Base-by-base conservation (phyloP, 352 stramenopile species). In the Pythium scleroteichum region DNA sequence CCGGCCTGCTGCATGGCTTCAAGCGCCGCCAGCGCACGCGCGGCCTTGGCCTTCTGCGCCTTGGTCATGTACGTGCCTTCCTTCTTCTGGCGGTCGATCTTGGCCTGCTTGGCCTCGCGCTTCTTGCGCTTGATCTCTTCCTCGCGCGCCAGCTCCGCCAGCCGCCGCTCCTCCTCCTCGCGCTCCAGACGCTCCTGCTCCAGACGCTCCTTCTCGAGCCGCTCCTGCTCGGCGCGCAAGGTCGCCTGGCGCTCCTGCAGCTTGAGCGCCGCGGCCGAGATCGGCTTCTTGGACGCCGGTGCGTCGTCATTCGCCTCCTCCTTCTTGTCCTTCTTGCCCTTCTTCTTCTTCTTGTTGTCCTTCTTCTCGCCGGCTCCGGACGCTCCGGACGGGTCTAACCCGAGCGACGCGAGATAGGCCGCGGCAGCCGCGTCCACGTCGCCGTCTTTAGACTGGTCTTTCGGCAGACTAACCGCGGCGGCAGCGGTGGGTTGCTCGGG, bases 11-110 rank as follows among this genome's bases (percentile, higher is more conserved):
- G 83, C 94, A 99, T 96, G 13, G 90, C 88, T 66, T 98, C 87
- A 17, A 98, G 69, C 33, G 93, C 80, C 13, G 90, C 87, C 68
- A 98, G 79, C 17, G 93, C 90, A 53, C 90, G 78, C 46, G 79
- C 79, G 0, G 85, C 88, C 78, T 98, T 97, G 59, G 97, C 80
- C 72, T 98, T 99, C 75, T 99, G 94, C 38, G 92, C 93, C 78
- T 99, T 99, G n/a, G 97, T 99, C 95, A 98, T 99, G 83, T 99
- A 99, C 49, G 95, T 99, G 50, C 97, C 97, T 50, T 98, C 94
- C 52, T 90, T 91, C 75, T 99, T 99, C 75, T 98, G 92, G 22
- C 85, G 87, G 53, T 98, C 95, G 41, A 96, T 79, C 73, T 97
- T 97, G 59, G 85, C 83, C 7, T 78, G 76, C 48, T 89, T 90